These are phyloP conservation scores for Neonectria faginata DNA, from an alignment of 2,329 filamentous ascomycete genomes.

Conservation along the genomic window DNA sequence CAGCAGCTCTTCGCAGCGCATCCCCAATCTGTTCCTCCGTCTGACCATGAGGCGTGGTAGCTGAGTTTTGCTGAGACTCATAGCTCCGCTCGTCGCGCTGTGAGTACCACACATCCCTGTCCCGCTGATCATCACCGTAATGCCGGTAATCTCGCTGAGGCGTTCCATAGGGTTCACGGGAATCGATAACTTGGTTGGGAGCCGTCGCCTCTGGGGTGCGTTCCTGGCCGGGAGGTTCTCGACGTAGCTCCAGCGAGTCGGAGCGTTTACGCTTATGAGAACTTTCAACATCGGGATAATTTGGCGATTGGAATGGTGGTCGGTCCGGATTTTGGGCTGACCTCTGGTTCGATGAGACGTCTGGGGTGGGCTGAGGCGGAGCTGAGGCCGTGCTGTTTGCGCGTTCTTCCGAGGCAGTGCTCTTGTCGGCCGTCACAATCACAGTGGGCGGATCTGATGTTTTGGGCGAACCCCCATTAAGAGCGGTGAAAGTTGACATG, in stretches of 20 bases:
- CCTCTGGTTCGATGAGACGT: conserved; percentile 52
- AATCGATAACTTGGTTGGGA: conserved; percentile 49
- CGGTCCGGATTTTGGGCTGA: conserved; percentile 56
- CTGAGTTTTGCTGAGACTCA: conserved; percentile 61
- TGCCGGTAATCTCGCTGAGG: conserved; percentile 60
- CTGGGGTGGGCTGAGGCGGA: conserved; percentile 44
- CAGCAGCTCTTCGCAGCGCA: conserved; percentile 57
- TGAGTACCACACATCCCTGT: conserved; percentile 64
- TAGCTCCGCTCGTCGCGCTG: conserved; percentile 62
- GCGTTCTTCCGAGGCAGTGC: conserved; percentile 51
- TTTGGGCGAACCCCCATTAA: conserved; percentile 64
- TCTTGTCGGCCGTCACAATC: conserved; percentile 46
- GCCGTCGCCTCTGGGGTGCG: conserved; percentile 50
- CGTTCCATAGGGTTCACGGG: conserved; percentile 57
- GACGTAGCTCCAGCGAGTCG: conserved; percentile 65
- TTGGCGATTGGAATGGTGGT: conserved; percentile 54
- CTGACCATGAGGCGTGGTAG: conserved; percentile 58
- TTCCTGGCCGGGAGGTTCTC: conserved; percentile 51
- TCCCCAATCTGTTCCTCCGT: conserved; percentile 64
- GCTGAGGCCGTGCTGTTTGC: conserved; percentile 40
- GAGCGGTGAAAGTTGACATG: conserved; percentile 65
- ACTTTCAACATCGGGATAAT: conserved; percentile 59
- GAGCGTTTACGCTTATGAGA: conserved; percentile 78
- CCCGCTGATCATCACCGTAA: conserved; percentile 59
- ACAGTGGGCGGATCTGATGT: conserved; percentile 51